These are phyloP conservation scores for Protomyces inouyei DNA, from an alignment of 1,139 yeast species.

Conservation along the genomic window DNA sequence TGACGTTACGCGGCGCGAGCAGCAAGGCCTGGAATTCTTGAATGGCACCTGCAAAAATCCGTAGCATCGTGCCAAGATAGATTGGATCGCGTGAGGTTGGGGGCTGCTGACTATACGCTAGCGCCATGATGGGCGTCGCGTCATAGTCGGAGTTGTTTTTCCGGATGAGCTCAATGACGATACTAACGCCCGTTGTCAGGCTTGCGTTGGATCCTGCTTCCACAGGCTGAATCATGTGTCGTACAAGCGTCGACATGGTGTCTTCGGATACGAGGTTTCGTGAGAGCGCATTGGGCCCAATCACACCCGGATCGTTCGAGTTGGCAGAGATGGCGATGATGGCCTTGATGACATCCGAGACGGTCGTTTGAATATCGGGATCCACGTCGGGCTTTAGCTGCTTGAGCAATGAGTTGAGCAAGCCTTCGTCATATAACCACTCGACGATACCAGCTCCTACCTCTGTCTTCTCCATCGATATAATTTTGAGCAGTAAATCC, in stretches of 20 bases:
- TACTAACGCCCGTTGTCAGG: constrained; percentile 91
- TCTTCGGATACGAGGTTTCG: constrained; percentile 78
- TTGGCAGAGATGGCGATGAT: constrained; percentile 92
- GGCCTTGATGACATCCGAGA: constrained; percentile 92
- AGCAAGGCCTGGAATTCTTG: constrained; percentile 62
- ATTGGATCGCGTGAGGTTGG: constrained; percentile 94
- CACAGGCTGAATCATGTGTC: constrained; percentile 61
- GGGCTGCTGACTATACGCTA: constrained; percentile 85
- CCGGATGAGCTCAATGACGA: constrained; percentile 88
- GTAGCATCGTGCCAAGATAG: constrained; percentile 80
- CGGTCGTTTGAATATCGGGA: constrained; percentile 72
- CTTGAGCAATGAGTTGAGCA: constrained; percentile 22
- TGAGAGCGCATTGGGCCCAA: constrained; percentile 93
- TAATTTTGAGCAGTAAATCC: constrained; percentile 74
- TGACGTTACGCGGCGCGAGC: constrained; percentile 38
- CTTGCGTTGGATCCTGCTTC: constrained; percentile 29
- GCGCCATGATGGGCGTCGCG: constrained; percentile 77
- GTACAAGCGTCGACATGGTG: constrained; percentile 60
- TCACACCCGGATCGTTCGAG: constrained; percentile 73
- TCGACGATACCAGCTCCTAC: constrained; percentile 53
- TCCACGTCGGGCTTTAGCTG: constrained; percentile 26
- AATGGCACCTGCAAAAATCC: constrained; percentile 70
- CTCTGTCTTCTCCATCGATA: constrained; percentile 68
- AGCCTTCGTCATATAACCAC: constrained; percentile 29
- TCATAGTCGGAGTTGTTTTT: constrained; percentile 96